Conservation (phyloP, 306 rosid genomes). For the Ziziphus jujuba region DNA sequence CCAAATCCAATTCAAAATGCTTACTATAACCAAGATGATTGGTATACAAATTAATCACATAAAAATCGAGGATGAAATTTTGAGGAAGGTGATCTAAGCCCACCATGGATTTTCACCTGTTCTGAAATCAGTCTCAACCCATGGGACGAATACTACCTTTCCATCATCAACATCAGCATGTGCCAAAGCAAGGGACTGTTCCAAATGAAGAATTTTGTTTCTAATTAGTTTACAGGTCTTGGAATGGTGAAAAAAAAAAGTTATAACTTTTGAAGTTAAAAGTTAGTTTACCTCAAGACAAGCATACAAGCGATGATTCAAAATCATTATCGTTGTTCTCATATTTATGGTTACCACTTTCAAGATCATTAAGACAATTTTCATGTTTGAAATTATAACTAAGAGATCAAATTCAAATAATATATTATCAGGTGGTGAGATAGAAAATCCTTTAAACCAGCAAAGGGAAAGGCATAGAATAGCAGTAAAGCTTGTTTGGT, state of each 20-base stretch:
- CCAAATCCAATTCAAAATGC: no score
- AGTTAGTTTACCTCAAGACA: no score
- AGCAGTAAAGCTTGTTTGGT: not conserved
- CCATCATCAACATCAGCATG: conserved; percentile 71
- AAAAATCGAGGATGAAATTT: conserved; percentile 7
- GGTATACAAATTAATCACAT: conserved; percentile 11
- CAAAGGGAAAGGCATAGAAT: not conserved
- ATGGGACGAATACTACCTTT: conserved; percentile 73
- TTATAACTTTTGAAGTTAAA: not conserved
- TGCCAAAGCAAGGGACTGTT: conserved; percentile 74
- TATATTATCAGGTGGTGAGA: not conserved
- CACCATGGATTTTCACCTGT: conserved; percentile 85
- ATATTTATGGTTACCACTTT: no score
- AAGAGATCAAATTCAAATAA: not conserved
- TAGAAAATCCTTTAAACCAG: no score
- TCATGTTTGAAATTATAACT: no score
- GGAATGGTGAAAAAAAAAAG: not conserved
- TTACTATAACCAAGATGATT: not conserved
- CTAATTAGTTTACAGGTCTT: not conserved
- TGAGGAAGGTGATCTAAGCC: conserved; percentile 44
- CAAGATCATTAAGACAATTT: no score
- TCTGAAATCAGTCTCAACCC: conserved; percentile 90
- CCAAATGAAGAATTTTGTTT: conserved; percentile 10
- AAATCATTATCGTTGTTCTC: no score
- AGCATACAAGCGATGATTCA: no score